Base-by-base conservation (phyloP, 306 rosid species). In the Trifolium dubium region DNA sequence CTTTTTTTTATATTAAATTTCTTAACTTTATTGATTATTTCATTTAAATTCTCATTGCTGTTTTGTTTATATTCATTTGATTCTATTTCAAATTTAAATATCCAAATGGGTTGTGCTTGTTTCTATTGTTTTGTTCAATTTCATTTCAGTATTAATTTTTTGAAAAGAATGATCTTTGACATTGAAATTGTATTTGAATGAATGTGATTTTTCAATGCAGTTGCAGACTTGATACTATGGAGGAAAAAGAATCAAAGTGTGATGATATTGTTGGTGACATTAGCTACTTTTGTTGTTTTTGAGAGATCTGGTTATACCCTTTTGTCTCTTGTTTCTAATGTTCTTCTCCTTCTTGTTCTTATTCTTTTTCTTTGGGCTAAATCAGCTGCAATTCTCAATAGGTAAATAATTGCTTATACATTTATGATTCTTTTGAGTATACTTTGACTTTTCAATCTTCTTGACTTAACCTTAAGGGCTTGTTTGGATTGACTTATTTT, bases 311-410 rank as follows among this genome's bases (percentile, higher is more conserved):
- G 99, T 74, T 92, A 95, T 76, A 95, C 99, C 10, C 84, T 91
- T 74, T 72, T 94, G 80, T 94, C 98, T 1, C 91, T 94, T 69
- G 83, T 87, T 64, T 91, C 98, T 13, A 88, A 83, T 84, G 98
- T 95, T 82, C 86, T 95, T 7, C 98, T 95, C 19, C 99, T 95
- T 56, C 99, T 95, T 66, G 44, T 85, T 72, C 79, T 82, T 79
- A 90, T 92, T 81, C 90, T 95, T 79, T 95, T 90, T 80, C 88
- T 92, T 46, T 95, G 99, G 99, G 96, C 99, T 65, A 95, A 88
- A 86, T 88, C 99, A 54, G 99, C 99, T 0, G 91, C 97, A 72
- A 88, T 92, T 92, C 98, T 95, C 43, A 95, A 92, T 55, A 77
- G 99, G 99, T 95, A 85, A 63, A 14, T 17, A 40, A 31, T 2